Percentiles rank a stretch among this genome's conserved stretches.
phyloP scores from a whole-genome alignment of 1,284 basidiomycete species.

The Psilocybe mexicana region DNA sequence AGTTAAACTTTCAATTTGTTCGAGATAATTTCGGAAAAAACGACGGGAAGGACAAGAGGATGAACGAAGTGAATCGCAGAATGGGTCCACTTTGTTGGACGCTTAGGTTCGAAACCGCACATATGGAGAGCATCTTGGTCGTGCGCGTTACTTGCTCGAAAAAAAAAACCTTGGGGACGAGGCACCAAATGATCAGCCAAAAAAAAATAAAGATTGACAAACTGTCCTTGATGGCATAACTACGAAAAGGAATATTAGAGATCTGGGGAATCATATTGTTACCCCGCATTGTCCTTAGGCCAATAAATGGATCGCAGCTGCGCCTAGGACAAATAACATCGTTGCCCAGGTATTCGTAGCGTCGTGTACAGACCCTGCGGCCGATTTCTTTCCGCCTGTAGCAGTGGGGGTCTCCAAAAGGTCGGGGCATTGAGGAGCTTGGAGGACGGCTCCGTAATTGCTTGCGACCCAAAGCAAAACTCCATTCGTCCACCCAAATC shows the following conservation, averaged over 20 bases:
- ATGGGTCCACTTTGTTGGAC: no score
- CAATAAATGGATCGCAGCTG: background rate
- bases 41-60: background rate
- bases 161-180: no score
- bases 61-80: no score
- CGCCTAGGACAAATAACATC: background rate
- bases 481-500: conserved; percentile 93
- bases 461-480: conserved; percentile 77
- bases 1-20: no score
- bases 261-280: background rate
- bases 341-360: background rate
- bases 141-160: no score
- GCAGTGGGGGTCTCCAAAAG: conserved; percentile 32
- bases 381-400: conserved; percentile 4
- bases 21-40: background rate
- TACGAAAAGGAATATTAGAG: background rate
- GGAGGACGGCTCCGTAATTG: conserved; percentile 67
- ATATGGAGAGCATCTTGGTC: no score
- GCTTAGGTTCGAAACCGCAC: no score
- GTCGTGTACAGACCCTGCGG: background rate
- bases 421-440: conserved; percentile 65
- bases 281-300: background rate
- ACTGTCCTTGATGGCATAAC: no score
- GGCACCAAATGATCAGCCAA: no score
- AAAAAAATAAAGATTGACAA: no score